These are phyloP conservation scores for Camillea tinctor DNA, from an alignment of 2,329 filamentous ascomycete genomes.

Conservation along the genomic window DNA sequence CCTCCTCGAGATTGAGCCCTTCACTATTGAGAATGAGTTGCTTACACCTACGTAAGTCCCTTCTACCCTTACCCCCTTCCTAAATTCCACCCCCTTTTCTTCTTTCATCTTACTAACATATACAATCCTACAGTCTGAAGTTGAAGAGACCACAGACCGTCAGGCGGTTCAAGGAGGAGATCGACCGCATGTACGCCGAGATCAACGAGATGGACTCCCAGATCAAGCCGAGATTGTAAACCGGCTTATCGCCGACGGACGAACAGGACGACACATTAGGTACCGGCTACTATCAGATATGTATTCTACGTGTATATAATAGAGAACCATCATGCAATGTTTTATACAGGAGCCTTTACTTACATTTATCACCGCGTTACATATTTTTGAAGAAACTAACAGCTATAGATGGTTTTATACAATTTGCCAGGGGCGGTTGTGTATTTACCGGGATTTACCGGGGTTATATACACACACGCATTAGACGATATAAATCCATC, in stretches of 20 bases:
- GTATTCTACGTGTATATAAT: conserved; percentile 2
- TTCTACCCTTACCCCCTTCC: background rate
- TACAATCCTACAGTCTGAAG: conserved; percentile 47
- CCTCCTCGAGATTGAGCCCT: conserved; percentile 79
- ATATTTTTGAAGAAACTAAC: background rate
- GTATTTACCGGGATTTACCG: too few relatives aligned
- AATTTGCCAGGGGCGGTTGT: too few relatives aligned
- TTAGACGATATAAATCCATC: too few relatives aligned
- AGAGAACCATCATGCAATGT: background rate
- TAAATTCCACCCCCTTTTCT: background rate
- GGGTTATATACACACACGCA: too few relatives aligned
- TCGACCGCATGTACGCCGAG: conserved; percentile 58
- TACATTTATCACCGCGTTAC: background rate
- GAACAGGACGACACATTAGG: background rate
- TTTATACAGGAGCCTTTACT: background rate
- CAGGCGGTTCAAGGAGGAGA: conserved; percentile 51
- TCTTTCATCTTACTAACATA: conserved; percentile 15
- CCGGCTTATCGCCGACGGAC: background rate
- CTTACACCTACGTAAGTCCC: conserved; percentile 77
- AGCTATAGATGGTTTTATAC: too few relatives aligned
- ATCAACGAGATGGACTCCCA: conserved; percentile 40
- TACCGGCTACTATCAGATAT: background rate
- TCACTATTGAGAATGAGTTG: conserved; percentile 89
- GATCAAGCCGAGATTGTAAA: conserved; percentile 47
- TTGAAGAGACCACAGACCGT: conserved; percentile 58